Evolutionary conservation across 192 early-diverging fungal genomes (phyloP).

Genomic region (Coemansia sp.): DNA sequence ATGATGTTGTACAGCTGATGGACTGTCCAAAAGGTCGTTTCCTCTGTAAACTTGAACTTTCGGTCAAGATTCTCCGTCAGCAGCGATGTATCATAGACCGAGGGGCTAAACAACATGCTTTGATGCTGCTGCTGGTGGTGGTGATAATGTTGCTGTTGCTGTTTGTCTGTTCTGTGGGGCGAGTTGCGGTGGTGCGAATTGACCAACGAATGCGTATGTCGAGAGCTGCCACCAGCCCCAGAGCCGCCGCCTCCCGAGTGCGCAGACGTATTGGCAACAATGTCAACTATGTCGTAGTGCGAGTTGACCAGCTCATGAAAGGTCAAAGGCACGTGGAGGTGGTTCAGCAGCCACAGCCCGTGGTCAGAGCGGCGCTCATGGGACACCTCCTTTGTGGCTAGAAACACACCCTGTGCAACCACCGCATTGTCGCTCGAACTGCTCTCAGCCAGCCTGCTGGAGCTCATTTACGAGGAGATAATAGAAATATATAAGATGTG

Average conservation of each 20-base stretch:
- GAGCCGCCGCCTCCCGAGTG: background rate
- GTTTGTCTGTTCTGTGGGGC: constrained; percentile 12
- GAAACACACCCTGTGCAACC: constrained; percentile 29
- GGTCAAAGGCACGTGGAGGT: constrained; percentile 37
- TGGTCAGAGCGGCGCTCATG: constrained; percentile 44
- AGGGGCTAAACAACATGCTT: background rate
- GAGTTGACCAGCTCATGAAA: constrained; percentile 37
- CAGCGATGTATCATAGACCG: constrained; percentile 10
- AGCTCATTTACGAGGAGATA: constrained; percentile 23
- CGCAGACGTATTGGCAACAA: constrained; percentile 9
- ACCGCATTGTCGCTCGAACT: constrained; percentile 6
- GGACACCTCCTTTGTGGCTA: constrained; percentile 15
- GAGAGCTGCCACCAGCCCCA: constrained; percentile 4
- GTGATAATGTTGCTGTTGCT: too few relatives aligned
- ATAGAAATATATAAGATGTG: too few relatives aligned
- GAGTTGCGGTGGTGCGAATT: constrained; percentile 13
- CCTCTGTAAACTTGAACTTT: constrained; percentile 48
- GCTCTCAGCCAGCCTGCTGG: constrained; percentile 8
- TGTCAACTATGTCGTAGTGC: constrained; percentile 28
- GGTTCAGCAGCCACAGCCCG: constrained; percentile 45
- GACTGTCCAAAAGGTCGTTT: constrained; percentile 47
- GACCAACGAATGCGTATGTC: constrained; percentile 6
- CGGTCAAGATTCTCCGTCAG: constrained; percentile 39
- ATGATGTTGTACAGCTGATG: constrained; percentile 47
- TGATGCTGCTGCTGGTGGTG: too few relatives aligned